Percentiles rank a stretch among this genome's conserved stretches.
phyloP scores from a whole-genome alignment of 768 basidiomycete genomes.

The Hydnum rufescens region DNA sequence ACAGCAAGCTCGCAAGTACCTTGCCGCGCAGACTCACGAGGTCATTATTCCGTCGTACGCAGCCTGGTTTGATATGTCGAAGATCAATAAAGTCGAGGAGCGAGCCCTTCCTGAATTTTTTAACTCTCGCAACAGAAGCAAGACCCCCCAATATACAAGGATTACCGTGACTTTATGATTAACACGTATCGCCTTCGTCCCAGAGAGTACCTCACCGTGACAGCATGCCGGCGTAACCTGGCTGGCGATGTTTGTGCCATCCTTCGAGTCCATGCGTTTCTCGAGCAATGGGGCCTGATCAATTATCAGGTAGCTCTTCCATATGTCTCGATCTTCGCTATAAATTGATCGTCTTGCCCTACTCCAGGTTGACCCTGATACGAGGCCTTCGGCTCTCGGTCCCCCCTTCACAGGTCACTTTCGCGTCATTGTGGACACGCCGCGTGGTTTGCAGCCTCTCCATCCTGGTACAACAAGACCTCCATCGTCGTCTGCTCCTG shows the following conservation, averaged over 20 bases:
- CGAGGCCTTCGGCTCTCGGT: conserved; percentile 78
- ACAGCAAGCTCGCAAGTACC: conserved; percentile 80
- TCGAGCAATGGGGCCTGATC: conserved; percentile 97
- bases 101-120: conserved; percentile 95
- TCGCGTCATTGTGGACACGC: conserved; percentile 91
- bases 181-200: conserved; percentile 93
- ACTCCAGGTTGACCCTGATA: conserved; percentile 83
- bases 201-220: conserved; percentile 89
- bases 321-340: background rate
- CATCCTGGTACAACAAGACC: conserved; percentile 39
- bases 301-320: conserved; percentile 77
- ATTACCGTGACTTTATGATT: conserved; percentile 99
- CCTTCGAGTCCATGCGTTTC: conserved; percentile 96
- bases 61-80: conserved; percentile 93
- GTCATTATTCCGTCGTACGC: conserved; percentile 94
- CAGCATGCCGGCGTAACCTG: conserved; percentile 85
- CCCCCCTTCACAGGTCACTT: conserved; percentile 99
- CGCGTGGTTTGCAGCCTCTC: conserved; percentile 84
- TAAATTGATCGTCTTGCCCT: background rate
- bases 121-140: conserved; percentile 82
- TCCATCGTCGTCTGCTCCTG: conserved; percentile 27
- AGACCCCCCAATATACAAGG: conserved; percentile 98
- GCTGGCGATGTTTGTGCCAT: conserved; percentile 97
- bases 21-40: conserved; percentile 92
- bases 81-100: conserved; percentile 80